Conservation (phyloP, 1,284 basidiomycete genomes). For the Ustilago cynodontis region DNA sequence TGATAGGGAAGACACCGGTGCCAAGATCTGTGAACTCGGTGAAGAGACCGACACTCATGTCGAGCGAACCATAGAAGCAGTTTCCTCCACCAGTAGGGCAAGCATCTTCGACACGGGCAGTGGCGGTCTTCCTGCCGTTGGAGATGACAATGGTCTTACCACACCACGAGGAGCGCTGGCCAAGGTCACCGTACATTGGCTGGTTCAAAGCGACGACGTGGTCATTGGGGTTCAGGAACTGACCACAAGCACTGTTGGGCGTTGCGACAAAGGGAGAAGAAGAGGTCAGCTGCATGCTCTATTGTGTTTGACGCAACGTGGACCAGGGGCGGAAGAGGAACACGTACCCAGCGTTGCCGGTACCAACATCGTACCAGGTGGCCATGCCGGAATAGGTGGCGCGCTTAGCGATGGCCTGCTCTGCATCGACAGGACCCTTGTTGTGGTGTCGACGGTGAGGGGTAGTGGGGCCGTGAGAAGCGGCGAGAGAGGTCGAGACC, state of each 20-base stretch:
- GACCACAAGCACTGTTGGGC: conserved; percentile 57
- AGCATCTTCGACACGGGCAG: conserved; percentile 58
- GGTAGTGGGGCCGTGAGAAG: conserved; percentile 23
- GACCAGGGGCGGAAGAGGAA: background rate
- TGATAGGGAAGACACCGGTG: conserved; percentile 58
- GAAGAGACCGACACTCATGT: conserved; percentile 65
- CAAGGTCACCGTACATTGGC: conserved; percentile 61
- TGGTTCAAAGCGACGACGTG: conserved; percentile 64
- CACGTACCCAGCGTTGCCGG: conserved; percentile 58
- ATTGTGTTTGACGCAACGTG: background rate
- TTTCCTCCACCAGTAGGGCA: conserved; percentile 61
- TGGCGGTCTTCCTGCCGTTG: conserved; percentile 52
- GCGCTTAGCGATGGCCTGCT: conserved; percentile 45
- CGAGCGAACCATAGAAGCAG: conserved; percentile 60
- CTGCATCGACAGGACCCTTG: conserved; percentile 25
- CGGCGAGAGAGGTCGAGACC: conserved; percentile 35
- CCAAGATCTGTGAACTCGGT: conserved; percentile 56
- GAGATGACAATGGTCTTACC: conserved; percentile 61
- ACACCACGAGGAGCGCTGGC: conserved; percentile 54
- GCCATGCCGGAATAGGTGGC: conserved; percentile 54
- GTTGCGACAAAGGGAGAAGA: background rate
- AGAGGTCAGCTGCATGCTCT: conserved; percentile 5
- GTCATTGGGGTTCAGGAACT: conserved; percentile 43
- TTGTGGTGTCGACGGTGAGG: conserved; percentile 40
- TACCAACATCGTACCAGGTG: conserved; percentile 64